Base-by-base conservation (phyloP, 805 yeast genomes). In the Pichia insulana region DNA sequence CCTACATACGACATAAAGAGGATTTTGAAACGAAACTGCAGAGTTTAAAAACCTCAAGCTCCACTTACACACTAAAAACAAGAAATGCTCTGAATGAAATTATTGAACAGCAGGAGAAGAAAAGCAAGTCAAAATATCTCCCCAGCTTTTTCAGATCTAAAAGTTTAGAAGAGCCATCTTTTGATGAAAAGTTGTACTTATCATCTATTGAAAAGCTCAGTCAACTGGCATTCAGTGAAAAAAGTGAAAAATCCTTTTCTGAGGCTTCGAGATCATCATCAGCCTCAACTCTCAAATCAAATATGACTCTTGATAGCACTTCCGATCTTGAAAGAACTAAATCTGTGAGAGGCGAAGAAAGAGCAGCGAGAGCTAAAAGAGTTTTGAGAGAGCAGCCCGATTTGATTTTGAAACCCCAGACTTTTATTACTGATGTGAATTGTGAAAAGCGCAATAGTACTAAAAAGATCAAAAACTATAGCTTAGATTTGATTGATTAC, bases 281-380 rank as follows among this genome's bases (percentile, higher is more conserved):
- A 11, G 15, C 38, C 13, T 28, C 31, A 6, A 28, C 13, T 7
- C 15, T 28, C 15, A 28, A 28, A n/a, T 12, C 13, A 12, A 7
- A 4, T 5, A 28, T 12, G 5, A 28, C 13, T 28, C 10, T 28
- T 11, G 10, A 10, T n/a, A 37, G 20, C 69, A 73, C 37, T 18
- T 63, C 76, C 37, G 89, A 80, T 50, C 60, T 88, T 41, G 76
- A 82, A 57, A 71, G 97, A 52, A 78, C 88, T 43, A 79, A 78
- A 48, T 74, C 94, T 0, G 62, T 86, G 19, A 74, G 83, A 2
- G 65, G 76, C 6, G 71, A 70, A 42, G 96, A 89, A 47, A 78
- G 83, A 45, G 80, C 78, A 41, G 66, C 70, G 13, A 72, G 97
- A 50, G 79, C 83, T 41, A 74, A 74, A 57, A 68, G 86, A 42